Evolutionary conservation across 1,284 basidiomycete genomes (phyloP).

Genomic region (Meira miltonrushii): DNA sequence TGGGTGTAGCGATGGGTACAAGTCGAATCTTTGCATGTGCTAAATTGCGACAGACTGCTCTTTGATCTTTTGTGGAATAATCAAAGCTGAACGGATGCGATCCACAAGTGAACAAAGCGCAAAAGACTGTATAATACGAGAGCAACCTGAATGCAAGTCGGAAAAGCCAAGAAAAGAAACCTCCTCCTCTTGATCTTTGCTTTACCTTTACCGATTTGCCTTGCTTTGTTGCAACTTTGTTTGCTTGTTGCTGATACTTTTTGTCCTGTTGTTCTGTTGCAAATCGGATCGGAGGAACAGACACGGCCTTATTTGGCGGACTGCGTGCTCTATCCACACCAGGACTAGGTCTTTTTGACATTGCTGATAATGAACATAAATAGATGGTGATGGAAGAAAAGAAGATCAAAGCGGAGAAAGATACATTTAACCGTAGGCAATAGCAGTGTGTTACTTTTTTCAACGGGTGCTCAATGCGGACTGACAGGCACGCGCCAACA

Average conservation of each 20-base stretch:
- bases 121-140: slow-evolving; percentile 15
- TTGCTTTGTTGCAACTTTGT: too few relatives aligned
- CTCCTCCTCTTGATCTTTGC: not conserved
- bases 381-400: too few relatives aligned
- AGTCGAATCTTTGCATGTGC: slow-evolving; percentile 37
- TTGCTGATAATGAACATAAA: too few relatives aligned
- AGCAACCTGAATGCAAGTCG: slow-evolving; percentile 18
- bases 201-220: not conserved
- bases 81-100: slow-evolving; percentile 41
- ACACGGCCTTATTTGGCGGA: not conserved
- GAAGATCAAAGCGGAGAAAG: too few relatives aligned
- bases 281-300: not conserved
- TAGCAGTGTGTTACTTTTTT: too few relatives aligned
- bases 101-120: slow-evolving; percentile 41
- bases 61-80: slow-evolving; percentile 34
- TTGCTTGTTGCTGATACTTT: not conserved
- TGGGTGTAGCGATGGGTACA: slow-evolving; percentile 32
- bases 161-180: slow-evolving; percentile 27
- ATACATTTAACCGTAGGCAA: too few relatives aligned
- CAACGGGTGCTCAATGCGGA: too few relatives aligned
- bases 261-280: not conserved
- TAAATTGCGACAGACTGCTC: slow-evolving; percentile 40
- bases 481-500: too few relatives aligned
- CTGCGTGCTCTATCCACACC: too few relatives aligned
- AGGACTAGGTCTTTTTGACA: too few relatives aligned